phyloP scores from a whole-genome alignment of 441 rosid genomes.

The Adansonia gregorii region DNA sequence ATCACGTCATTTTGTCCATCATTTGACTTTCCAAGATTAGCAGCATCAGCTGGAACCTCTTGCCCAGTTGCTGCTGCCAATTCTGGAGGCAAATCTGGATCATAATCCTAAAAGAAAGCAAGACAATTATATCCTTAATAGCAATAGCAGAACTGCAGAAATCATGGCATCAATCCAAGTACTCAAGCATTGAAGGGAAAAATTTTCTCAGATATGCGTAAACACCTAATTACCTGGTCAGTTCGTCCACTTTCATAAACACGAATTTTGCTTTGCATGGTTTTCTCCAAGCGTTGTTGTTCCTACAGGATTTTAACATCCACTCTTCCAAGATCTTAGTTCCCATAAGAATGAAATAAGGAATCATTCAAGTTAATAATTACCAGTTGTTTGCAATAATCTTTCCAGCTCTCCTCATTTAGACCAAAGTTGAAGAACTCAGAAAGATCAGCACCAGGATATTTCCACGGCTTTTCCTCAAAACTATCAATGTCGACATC shows the following conservation, averaged over 20 bases:
- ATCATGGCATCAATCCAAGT: neutral
- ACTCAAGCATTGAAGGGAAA: neutral
- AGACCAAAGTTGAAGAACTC: constrained; percentile 95
- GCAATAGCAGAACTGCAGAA: constrained; percentile 7
- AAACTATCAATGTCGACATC: constrained; percentile 92
- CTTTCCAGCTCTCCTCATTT: constrained; percentile 97
- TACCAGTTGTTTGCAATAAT: constrained; percentile 96
- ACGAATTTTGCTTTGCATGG: constrained; percentile 99
- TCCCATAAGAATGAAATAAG: constrained; percentile 31
- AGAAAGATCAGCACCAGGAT: constrained; percentile 73
- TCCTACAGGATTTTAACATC: constrained; percentile 56
- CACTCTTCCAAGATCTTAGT: constrained; percentile 38
- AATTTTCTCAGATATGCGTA: constrained; percentile 21
- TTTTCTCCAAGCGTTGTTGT: constrained; percentile 83
- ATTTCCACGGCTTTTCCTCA: constrained; percentile 97
- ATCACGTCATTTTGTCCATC: constrained; percentile 60
- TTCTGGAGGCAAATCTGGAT: constrained; percentile 98
- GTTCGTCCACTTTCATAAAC: constrained; percentile 96
- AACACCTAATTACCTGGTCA: constrained; percentile 69
- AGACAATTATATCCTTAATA: neutral
- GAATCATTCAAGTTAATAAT: constrained; percentile 35
- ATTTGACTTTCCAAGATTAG: constrained; percentile 61
- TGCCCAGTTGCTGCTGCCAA: constrained; percentile 94
- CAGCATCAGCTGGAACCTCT: constrained; percentile 63
- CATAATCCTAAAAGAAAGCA: constrained; percentile 67